Evolutionary conservation across 163 green algal genomes (phyloP), one percentile per base, ranked within the genome.

Genomic region (Prototheca wickerhamii): DNA sequence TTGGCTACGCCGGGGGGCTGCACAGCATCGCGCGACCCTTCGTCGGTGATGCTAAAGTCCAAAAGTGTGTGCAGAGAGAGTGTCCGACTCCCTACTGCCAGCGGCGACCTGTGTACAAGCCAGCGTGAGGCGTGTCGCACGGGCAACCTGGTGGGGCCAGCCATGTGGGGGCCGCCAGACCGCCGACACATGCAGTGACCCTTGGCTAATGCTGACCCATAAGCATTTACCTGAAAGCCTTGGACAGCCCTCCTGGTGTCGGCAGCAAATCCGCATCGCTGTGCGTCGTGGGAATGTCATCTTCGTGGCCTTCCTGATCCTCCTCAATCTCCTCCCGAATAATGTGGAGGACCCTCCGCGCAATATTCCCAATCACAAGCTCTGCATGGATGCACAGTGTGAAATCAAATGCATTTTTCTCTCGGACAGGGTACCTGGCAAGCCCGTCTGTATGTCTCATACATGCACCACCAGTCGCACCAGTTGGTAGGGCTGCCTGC

Each of bases 351-450:
- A 98, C 86, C 4, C 93, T 78, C 21, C 91, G 80, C 30, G 93
- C 87, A 4, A 97, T 90, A 76, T 99, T 99, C 66, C 92, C 93
- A 8, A 97, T 89, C 0, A 86, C 81, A 55, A 98, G 80, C 81
- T 98, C 90, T 94, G 81, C 63, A 34, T 31, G n/a, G 35, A 18
- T 17, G 30, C 26, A 5, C 18, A 21, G 6, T 10, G n/a, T 31
- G 34, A 12, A 34, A 12, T 20, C 18, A 8, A 23, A 31, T 4
- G 23, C 29, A 20, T 25, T 21, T 28, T 29, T 20, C 29, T 17
- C n/a, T 30, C 4, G 28, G 46, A 44, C 20, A 30, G 37, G 44
- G 46, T 29, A 67, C 32, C 4, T 30, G 17, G 55, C 20, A 35
- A 46, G 28, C 7, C 6, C 3, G 4, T 26, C 6, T 34, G 1